phyloP scores from a whole-genome alignment of 441 rosid genomes.

The Capsella rubella region DNA sequence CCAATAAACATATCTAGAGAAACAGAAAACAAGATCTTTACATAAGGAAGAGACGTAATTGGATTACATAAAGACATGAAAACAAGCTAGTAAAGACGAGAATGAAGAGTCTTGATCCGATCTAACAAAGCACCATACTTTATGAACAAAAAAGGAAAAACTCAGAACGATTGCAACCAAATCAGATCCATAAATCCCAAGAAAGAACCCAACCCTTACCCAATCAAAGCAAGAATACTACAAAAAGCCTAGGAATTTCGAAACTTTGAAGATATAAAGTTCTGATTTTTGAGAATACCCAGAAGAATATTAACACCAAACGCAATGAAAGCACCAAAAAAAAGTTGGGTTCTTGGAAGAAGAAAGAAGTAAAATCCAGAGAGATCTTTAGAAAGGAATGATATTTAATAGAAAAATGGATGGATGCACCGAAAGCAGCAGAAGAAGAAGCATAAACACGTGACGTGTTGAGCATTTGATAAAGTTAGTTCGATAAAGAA shows the following conservation, averaged over 20 bases:
- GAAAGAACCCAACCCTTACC: background rate
- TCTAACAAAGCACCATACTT: conserved; percentile 7
- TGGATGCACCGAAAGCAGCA: too few relatives aligned
- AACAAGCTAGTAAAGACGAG: background rate
- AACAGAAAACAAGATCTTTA: conserved; percentile 17
- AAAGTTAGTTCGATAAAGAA: too few relatives aligned
- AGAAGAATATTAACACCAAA: conserved; percentile 34
- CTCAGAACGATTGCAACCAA: conserved; percentile 16
- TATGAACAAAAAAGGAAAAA: too few relatives aligned
- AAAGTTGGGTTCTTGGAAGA: background rate
- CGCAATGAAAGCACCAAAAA: background rate
- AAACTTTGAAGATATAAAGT: background rate
- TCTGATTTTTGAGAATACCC: conserved; percentile 24
- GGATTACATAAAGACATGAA: too few relatives aligned
- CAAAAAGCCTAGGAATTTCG: background rate
- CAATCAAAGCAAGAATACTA: background rate
- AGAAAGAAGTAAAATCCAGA: conserved; percentile 5
- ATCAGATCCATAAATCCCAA: conserved; percentile 19
- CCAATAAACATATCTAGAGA: conserved; percentile 14
- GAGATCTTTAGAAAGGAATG: too few relatives aligned
- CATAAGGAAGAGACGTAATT: background rate
- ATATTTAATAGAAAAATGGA: too few relatives aligned
- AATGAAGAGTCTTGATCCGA: conserved; percentile 35
- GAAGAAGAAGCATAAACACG: too few relatives aligned
- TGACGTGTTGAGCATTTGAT: too few relatives aligned